Base-by-base conservation (phyloP, 257 asterid genomes). In the Salvia rosmarinus region DNA sequence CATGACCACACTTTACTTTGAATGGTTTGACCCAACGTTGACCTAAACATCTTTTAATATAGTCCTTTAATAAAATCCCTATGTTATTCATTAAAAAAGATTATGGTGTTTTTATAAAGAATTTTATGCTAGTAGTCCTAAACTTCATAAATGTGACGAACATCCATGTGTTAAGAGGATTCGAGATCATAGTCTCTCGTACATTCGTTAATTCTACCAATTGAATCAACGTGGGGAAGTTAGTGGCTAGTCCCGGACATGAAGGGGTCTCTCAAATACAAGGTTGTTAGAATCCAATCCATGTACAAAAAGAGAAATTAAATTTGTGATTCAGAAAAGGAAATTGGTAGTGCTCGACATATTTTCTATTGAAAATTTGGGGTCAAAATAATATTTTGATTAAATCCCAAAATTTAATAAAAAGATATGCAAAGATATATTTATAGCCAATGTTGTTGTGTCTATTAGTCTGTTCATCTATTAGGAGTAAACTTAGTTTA, bases 241-340 rank as follows among this genome's bases (percentile, higher is more conserved):
- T 25, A 1, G 30, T 43, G 3, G 7, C 7, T 12, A 43, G 7
- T 10, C 0, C 0, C 0, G 2, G 23, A 25, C 19, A 10, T 68
- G 60, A 52, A 20, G 52, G 65, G 20, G 49, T 47, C 43, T 63
- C 64, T 49, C 68, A 28, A n/a, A n/a, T 19, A n/a, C 21, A 30
- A 35, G 47, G 16, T 73, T 52, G 51, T 21, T 52, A 28, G 4
- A 28, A 17, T 44, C 58, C 63, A 54, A 70, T 44, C 77, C 67
- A 70, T 37, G 9, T 39, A 39, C 3, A 47, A 67, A 58, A 67
- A 67, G 28, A 65, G 70, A 66, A 34, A 59, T 28, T 39, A 72
- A 77, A 71, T 70, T 2, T 64, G 47, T 63, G 47, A 14, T 25
- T 11, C 35, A 9, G 25, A 12, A 67, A 57, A 56, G 42, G 40